Evolutionary conservation across 345 rosid species (phyloP).

Genomic region (Chamaenerion angustifolium): DNA sequence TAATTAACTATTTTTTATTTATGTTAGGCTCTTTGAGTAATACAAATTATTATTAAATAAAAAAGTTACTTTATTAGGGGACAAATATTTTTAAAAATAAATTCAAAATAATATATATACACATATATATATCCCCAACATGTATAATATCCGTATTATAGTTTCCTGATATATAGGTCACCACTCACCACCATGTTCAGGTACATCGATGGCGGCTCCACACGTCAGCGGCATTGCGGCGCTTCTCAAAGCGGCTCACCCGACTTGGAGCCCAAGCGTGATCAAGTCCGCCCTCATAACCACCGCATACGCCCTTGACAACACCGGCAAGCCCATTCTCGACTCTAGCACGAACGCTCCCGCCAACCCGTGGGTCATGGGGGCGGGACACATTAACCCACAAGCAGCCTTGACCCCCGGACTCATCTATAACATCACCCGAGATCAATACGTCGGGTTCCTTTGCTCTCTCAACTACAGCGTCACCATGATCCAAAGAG

Average conservation of each 20-base stretch:
- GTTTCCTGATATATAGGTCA: too few species aligned
- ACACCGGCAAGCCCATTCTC: slow-evolving; percentile 49
- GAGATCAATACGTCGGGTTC: slow-evolving; percentile 50
- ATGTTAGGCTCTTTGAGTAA: too few species aligned
- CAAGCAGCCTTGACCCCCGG: slow-evolving; percentile 68
- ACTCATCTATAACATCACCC: slow-evolving; percentile 60
- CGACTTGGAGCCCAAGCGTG: slow-evolving; percentile 77
- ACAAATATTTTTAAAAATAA: too few species aligned
- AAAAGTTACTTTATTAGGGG: too few species aligned
- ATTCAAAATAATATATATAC: too few species aligned
- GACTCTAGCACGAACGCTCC: slow-evolving; percentile 42
- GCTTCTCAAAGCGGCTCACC: slow-evolving; percentile 64
- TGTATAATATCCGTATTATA: too few species aligned
- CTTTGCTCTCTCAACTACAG: slow-evolving; percentile 62
- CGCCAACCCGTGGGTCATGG: slow-evolving; percentile 54
- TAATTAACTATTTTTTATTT: too few species aligned
- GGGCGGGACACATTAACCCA: slow-evolving; percentile 78
- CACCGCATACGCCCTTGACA: slow-evolving; percentile 47
- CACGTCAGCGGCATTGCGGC: slow-evolving; percentile 84
- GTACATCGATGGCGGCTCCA: slow-evolving; percentile 96
- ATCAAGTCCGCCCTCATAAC: slow-evolving; percentile 84
- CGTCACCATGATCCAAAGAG: slow-evolving; percentile 32
- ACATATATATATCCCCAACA: too few species aligned
- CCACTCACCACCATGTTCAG: slow-evolving; percentile 14
- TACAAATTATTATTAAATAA: too few species aligned